phyloP scores from a whole-genome alignment of 2,329 filamentous ascomycete species.

The Cadophora gregata region DNA sequence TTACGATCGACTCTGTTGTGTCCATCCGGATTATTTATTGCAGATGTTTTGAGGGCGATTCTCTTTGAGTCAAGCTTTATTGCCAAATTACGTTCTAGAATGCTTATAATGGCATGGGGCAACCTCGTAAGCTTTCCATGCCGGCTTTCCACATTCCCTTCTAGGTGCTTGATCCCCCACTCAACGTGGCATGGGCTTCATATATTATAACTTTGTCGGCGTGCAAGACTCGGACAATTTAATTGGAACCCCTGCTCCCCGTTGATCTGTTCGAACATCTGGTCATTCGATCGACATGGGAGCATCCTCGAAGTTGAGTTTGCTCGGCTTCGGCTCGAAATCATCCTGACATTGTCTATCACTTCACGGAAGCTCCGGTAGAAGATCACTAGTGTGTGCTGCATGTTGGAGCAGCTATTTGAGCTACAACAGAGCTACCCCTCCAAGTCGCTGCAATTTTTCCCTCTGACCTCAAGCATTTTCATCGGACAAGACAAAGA shows the following conservation, averaged over 20 bases:
- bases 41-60: not conserved
- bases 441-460: not conserved
- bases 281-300: conserved; percentile 22
- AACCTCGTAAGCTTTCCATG: conserved; percentile 10
- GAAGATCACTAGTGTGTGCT: not conserved
- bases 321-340: not conserved
- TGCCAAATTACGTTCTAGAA: conserved; percentile 8
- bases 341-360: not conserved
- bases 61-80: conserved; percentile 11
- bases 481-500: not conserved
- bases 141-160: conserved; percentile 23
- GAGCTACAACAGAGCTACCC: conserved; percentile 17
- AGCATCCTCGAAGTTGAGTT: not conserved
- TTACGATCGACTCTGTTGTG: too few species aligned
- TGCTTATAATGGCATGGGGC: conserved; percentile 6
- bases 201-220: conserved; percentile 10
- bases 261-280: conserved; percentile 12
- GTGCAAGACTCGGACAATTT: not conserved
- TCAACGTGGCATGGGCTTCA: not conserved
- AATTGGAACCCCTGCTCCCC: not conserved
- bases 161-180: conserved; percentile 9
- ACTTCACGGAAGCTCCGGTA: not conserved
- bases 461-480: not conserved
- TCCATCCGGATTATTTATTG: not conserved
- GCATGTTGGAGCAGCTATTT: not conserved